Evolutionary conservation across 2,329 filamentous ascomycete genomes (phyloP).

Genomic region (Emmonsia crescens): DNA sequence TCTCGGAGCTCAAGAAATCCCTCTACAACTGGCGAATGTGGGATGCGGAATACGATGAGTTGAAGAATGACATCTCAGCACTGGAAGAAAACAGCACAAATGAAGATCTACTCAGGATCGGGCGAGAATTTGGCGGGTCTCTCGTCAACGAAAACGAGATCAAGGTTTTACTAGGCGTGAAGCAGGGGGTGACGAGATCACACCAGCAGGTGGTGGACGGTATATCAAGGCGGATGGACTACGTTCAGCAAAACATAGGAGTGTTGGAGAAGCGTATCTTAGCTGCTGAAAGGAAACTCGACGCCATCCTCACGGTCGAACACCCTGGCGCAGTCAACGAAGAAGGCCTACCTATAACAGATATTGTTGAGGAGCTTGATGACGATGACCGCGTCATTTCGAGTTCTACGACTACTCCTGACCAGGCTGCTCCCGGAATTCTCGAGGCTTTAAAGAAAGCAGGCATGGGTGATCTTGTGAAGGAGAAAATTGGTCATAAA

Average conservation of each 20-base stretch:
- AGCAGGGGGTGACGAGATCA: slow-evolving; percentile 37
- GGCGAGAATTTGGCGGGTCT: slow-evolving; percentile 35
- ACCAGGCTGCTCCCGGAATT: slow-evolving; percentile 55
- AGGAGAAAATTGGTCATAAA: slow-evolving; percentile 11
- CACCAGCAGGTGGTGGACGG: slow-evolving; percentile 55
- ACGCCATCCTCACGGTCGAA: slow-evolving; percentile 49
- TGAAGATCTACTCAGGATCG: slow-evolving; percentile 43
- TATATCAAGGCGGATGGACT: slow-evolving; percentile 70
- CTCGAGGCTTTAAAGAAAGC: slow-evolving; percentile 64
- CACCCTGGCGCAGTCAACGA: slow-evolving; percentile 39
- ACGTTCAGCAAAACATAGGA: slow-evolving; percentile 70
- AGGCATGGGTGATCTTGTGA: slow-evolving; percentile 48
- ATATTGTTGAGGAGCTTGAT: slow-evolving; percentile 86
- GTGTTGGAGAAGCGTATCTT: slow-evolving; percentile 64
- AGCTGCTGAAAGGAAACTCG: slow-evolving; percentile 57
- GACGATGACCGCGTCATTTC: slow-evolving; percentile 78
- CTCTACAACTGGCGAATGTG: slow-evolving; percentile 82
- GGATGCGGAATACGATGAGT: slow-evolving; percentile 81
- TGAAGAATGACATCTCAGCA: slow-evolving; percentile 68
- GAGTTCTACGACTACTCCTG: slow-evolving; percentile 54
- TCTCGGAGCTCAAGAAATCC: slow-evolving; percentile 61
- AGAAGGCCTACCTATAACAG: slow-evolving; percentile 67
- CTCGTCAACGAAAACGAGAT: slow-evolving; percentile 43
- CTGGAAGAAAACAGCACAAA: slow-evolving; percentile 40
- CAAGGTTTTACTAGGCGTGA: slow-evolving; percentile 41